A percentile compares a stretch with the other conserved stretches of the same genome.
phyloP scores from a whole-genome alignment of 768 basidiomycete genomes.

The Xerocomus brunneocitrinus region DNA sequence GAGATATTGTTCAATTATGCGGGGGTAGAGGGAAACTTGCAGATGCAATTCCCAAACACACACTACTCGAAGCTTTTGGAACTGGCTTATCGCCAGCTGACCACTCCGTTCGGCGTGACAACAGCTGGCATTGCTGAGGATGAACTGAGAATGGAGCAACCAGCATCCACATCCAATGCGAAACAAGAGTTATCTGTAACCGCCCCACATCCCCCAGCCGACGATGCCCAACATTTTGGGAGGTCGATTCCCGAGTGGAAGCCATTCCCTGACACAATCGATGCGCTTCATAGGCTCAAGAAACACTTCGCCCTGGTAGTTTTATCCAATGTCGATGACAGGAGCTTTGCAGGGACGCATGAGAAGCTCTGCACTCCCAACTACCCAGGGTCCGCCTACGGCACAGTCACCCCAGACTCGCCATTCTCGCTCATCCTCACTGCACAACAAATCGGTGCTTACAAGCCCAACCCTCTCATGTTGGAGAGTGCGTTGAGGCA shows the following conservation, averaged over 20 bases:
- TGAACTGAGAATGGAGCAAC: constrained; percentile 17
- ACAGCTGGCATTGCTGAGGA: constrained; percentile 27
- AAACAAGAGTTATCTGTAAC: not conserved
- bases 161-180: constrained; percentile 5
- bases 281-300: constrained; percentile 56
- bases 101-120: constrained; percentile 34
- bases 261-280: constrained; percentile 61
- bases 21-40: constrained; percentile 52
- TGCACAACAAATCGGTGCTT: constrained; percentile 68
- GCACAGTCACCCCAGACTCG: constrained; percentile 40
- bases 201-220: not conserved
- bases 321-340: constrained; percentile 70
- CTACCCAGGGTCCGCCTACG: constrained; percentile 32
- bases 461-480: constrained; percentile 56
- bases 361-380: constrained; percentile 36
- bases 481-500: constrained; percentile 31
- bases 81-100: constrained; percentile 31
- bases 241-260: constrained; percentile 58
- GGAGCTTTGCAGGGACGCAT: constrained; percentile 59
- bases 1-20: constrained; percentile 51
- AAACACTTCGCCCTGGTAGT: constrained; percentile 65
- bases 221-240: constrained; percentile 49
- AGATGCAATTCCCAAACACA: constrained; percentile 52
- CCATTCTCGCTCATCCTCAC: constrained; percentile 65
- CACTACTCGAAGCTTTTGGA: constrained; percentile 61